Evolutionary conservation across 768 basidiomycete genomes (phyloP).

Genomic region (Coprinopsis marcescibilis): DNA sequence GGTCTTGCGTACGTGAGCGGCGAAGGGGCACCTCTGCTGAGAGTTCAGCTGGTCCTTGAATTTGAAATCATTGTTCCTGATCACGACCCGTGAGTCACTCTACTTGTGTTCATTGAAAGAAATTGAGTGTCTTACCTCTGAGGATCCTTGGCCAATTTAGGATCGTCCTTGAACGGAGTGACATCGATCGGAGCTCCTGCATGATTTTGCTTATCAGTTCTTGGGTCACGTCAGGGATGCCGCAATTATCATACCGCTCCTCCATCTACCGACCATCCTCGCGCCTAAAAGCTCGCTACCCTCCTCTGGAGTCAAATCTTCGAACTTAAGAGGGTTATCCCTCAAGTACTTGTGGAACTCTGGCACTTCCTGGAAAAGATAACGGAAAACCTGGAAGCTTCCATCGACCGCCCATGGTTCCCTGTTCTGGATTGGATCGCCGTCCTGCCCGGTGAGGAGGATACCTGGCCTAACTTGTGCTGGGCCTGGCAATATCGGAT

Average conservation of each 20-base stretch:
- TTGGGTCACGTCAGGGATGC: constrained; percentile 31
- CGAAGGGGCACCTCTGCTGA: constrained; percentile 41
- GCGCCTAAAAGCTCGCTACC: constrained; percentile 48
- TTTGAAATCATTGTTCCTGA: constrained; percentile 39
- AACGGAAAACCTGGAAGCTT: constrained; percentile 47
- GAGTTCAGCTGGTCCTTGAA: constrained; percentile 29
- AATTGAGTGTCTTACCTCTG: constrained; percentile 21
- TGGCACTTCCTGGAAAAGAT: constrained; percentile 46
- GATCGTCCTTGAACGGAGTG: constrained; percentile 27
- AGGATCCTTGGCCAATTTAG: constrained; percentile 27
- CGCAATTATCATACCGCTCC: constrained; percentile 46
- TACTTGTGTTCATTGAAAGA: too few relatives aligned
- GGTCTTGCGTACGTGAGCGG: constrained; percentile 43
- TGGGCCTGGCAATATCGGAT: constrained; percentile 30
- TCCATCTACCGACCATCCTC: constrained; percentile 50
- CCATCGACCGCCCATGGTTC: constrained; percentile 47
- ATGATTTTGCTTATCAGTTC: constrained; percentile 25
- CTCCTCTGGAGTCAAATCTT: constrained; percentile 26
- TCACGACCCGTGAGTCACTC: constrained; percentile 2
- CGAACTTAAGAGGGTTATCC: constrained; percentile 31
- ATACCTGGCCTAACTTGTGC: constrained; percentile 34
- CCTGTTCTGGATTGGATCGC: constrained; percentile 24
- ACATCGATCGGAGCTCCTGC: constrained; percentile 29
- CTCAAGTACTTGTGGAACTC: constrained; percentile 44
- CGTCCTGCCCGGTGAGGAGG: constrained; percentile 38